Conservation (phyloP, 257 asterid genomes). For the Jaltomata sinuosa region DNA sequence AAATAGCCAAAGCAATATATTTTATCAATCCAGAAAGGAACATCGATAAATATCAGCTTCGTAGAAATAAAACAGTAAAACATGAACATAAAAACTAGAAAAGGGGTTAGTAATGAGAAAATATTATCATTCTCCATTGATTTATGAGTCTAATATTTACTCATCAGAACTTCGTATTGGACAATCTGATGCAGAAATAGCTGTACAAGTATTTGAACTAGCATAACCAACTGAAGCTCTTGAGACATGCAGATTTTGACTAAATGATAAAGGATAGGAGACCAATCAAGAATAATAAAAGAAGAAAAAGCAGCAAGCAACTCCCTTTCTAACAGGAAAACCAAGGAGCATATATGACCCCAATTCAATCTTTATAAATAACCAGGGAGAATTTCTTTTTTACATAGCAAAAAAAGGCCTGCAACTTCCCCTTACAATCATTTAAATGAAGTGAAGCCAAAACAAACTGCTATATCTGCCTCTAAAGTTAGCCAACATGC, state of each 20-base stretch:
- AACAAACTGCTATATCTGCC: slow-evolving; percentile 1
- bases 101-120: neutral
- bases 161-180: neutral
- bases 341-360: slow-evolving; percentile 1
- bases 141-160: neutral
- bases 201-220: neutral
- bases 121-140: neutral
- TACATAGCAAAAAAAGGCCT: neutral
- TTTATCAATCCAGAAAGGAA: too few relatives aligned
- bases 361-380: slow-evolving; percentile 10
- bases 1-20: too few relatives aligned
- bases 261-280: too few relatives aligned
- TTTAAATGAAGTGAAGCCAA: slow-evolving; percentile 10
- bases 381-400: neutral
- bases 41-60: too few relatives aligned
- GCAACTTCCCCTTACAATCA: slow-evolving; percentile 1
- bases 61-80: neutral
- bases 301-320: neutral
- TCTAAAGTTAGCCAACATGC: neutral
- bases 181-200: neutral
- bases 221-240: too few relatives aligned
- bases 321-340: neutral
- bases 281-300: neutral
- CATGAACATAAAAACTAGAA: neutral
- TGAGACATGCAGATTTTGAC: neutral